A percentile compares a stretch with the other conserved stretches of the same genome.
Evolutionary conservation across 2,329 filamentous ascomycete genomes (phyloP).

Genomic region (Exophiala dermatitidis): DNA sequence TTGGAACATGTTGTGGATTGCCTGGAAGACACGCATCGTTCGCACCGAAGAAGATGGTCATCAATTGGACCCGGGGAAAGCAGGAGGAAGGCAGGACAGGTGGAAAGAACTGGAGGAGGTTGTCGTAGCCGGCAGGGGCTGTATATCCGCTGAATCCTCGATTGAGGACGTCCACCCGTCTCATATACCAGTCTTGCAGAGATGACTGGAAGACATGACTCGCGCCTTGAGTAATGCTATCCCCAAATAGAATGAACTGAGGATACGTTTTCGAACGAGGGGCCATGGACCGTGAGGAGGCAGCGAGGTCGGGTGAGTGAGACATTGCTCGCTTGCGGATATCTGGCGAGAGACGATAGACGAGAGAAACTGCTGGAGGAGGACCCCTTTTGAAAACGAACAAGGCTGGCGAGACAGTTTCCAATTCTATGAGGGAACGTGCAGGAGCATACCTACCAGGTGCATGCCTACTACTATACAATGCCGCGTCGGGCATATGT

Average conservation of each 20-base stretch:
- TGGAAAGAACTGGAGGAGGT: slow-evolving; percentile 19
- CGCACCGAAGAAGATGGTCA: slow-evolving; percentile 74
- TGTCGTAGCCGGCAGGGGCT: slow-evolving; percentile 34
- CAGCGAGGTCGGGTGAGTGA: slow-evolving; percentile 10
- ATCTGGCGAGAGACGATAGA: neutral
- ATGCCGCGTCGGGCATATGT: too few species aligned
- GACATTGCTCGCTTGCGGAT: slow-evolving; percentile 9
- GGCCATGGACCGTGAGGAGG: slow-evolving; percentile 28
- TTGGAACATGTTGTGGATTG: slow-evolving; percentile 66
- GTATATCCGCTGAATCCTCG: slow-evolving; percentile 57
- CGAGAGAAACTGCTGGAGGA: neutral
- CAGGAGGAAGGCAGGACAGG: slow-evolving; percentile 1
- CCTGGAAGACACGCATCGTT: slow-evolving; percentile 74
- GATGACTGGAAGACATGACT: slow-evolving; percentile 36
- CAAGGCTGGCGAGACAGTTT: too few species aligned
- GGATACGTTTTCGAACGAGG: slow-evolving; percentile 48
- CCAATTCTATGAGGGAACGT: neutral
- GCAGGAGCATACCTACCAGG: neutral
- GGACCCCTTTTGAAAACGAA: neutral
- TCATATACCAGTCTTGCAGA: slow-evolving; percentile 46
- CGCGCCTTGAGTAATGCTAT: slow-evolving; percentile 73
- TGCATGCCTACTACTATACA: neutral
- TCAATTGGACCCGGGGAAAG: slow-evolving; percentile 12
- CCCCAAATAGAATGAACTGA: slow-evolving; percentile 78
- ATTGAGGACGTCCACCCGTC: slow-evolving; percentile 79